phyloP scores from a whole-genome alignment of 1,284 basidiomycete genomes.

The Heterobasidion parviporum region DNA sequence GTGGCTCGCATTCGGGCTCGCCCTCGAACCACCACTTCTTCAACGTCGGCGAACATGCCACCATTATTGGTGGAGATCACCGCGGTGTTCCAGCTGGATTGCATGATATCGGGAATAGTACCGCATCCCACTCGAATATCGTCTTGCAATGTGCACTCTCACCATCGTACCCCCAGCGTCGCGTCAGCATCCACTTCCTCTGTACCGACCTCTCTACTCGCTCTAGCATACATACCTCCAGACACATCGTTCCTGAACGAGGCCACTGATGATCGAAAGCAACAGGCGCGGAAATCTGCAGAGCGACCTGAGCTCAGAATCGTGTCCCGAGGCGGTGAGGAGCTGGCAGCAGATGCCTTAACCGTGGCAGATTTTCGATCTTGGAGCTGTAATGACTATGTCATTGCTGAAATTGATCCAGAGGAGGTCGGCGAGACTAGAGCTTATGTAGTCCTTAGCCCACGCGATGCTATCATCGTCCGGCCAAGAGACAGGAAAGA shows the following conservation, averaged over 20 bases:
- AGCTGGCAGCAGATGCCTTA: slow-evolving; percentile 82
- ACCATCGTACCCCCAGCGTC: slow-evolving; percentile 15
- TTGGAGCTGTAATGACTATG: slow-evolving; percentile 92
- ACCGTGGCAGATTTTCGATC: slow-evolving; percentile 72
- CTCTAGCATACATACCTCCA: slow-evolving; percentile 76
- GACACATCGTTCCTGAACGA: slow-evolving; percentile 62
- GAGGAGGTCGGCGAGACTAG: slow-evolving; percentile 27
- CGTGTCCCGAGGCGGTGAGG: slow-evolving; percentile 84
- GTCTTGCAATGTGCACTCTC: slow-evolving; percentile 8
- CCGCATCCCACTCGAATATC: slow-evolving; percentile 52
- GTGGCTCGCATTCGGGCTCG: slow-evolving; percentile 75
- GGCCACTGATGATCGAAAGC: slow-evolving; percentile 59
- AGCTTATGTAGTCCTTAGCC: slow-evolving; percentile 78
- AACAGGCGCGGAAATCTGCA: slow-evolving; percentile 74
- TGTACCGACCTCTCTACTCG: slow-evolving; percentile 60
- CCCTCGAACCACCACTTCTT: slow-evolving; percentile 33
- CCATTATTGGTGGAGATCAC: slow-evolving; percentile 79
- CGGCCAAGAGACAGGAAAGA: slow-evolving; percentile 83
- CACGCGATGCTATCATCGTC: slow-evolving; percentile 81
- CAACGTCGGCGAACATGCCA: slow-evolving; percentile 35
- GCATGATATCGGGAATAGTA: slow-evolving; percentile 89
- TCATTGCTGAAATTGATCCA: slow-evolving; percentile 44
- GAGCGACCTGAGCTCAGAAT: slow-evolving; percentile 91
- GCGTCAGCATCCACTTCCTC: slow-evolving; percentile 13
- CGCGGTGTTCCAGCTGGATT: slow-evolving; percentile 89